These are phyloP conservation scores for Ceriops tagal DNA, from an alignment of 345 rosid genomes.

Conservation along the genomic window DNA sequence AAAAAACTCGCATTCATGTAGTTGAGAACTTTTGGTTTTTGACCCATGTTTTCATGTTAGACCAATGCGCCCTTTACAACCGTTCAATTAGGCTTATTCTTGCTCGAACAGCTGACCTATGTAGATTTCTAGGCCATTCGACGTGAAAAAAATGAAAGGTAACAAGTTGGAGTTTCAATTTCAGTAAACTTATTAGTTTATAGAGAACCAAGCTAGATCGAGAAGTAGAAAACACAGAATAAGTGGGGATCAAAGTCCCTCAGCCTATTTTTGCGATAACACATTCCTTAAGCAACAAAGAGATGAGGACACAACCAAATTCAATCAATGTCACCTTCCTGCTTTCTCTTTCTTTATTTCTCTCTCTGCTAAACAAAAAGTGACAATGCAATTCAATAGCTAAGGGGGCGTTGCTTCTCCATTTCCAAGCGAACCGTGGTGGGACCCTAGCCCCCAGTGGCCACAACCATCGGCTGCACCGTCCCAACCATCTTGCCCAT, in stretches of 20 bases:
- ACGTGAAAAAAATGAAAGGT: too few species aligned
- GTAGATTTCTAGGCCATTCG: too few species aligned
- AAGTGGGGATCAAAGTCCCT: neutral
- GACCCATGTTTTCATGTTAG: too few species aligned
- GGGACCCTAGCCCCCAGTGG: conserved; percentile 26
- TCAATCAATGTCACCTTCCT: conserved; percentile 8
- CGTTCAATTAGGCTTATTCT: too few species aligned
- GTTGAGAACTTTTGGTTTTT: too few species aligned
- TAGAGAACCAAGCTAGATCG: conserved; percentile 6
- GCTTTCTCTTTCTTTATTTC: neutral
- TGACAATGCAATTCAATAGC: conserved; percentile 28
- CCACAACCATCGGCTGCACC: conserved; percentile 20
- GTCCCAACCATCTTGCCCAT: conserved; percentile 12
- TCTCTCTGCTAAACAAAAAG: conserved; percentile 8
- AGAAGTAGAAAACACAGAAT: neutral
- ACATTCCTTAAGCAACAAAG: conserved; percentile 11
- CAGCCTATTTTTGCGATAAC: conserved; percentile 9
- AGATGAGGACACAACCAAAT: conserved; percentile 8
- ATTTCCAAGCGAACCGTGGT: conserved; percentile 1
- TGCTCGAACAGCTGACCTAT: too few species aligned
- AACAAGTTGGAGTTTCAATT: too few species aligned
- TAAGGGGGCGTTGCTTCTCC: conserved; percentile 19
- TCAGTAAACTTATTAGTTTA: too few species aligned
- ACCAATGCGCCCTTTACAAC: too few species aligned
- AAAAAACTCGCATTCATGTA: too few species aligned